Conservation (phyloP, 352 stramenopile genomes). For the Pythium aristosporum region DNA sequence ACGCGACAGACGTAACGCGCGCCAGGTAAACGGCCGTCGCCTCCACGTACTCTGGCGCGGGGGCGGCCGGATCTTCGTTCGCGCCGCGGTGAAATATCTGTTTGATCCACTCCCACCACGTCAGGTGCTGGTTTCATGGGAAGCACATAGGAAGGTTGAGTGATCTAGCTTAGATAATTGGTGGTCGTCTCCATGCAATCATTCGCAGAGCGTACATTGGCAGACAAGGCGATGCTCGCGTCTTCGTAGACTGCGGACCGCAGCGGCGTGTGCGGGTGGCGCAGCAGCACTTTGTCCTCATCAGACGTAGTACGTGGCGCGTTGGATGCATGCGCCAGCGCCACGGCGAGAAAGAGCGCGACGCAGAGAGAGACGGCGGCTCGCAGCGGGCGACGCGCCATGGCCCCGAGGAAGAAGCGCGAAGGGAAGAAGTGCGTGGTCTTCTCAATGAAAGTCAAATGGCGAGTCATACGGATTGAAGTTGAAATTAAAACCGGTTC, state of each 20-base stretch:
- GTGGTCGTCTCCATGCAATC: not conserved
- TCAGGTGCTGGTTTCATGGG: slow-evolving; percentile 9
- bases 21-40: slow-evolving; percentile 68
- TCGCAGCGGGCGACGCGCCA: not conserved
- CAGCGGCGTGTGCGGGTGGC: not conserved
- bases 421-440: not conserved
- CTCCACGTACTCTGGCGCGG: slow-evolving; percentile 50
- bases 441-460: not conserved
- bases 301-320: not conserved
- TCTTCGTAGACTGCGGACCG: slow-evolving; percentile 8
- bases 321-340: not conserved
- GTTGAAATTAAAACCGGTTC: not conserved
- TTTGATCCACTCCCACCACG: slow-evolving; percentile 28
- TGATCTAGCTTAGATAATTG: not conserved
- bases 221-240: slow-evolving; percentile 4
- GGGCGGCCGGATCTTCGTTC: not conserved
- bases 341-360: not conserved
- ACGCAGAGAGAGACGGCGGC: not conserved
- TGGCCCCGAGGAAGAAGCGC: not conserved
- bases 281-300: not conserved
- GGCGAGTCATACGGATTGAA: not conserved
- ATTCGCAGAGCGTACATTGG: not conserved
- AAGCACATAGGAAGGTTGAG: not conserved
- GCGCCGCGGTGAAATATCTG: slow-evolving; percentile 5
- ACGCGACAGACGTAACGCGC: slow-evolving; percentile 75